Evolutionary conservation across 1,284 basidiomycete genomes (phyloP).

Genomic region (Trametes sp.): DNA sequence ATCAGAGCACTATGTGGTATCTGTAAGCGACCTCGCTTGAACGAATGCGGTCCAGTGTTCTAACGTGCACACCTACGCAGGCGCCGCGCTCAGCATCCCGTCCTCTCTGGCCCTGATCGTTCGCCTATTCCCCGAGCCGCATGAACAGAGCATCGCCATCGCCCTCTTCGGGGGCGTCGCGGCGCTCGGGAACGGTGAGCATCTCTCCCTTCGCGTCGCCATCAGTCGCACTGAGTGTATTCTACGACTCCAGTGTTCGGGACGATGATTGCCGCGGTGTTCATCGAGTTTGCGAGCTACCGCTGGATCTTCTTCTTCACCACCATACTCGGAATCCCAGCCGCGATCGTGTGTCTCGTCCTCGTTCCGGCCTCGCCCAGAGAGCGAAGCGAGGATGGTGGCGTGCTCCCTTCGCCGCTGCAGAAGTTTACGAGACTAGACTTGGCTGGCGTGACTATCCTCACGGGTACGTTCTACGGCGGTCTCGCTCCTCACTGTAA

Average conservation of each 20-base stretch:
- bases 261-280: slow-evolving; percentile 42
- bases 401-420: not conserved
- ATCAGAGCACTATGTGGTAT: slow-evolving; percentile 40
- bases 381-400: slow-evolving; percentile 36
- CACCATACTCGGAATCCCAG: slow-evolving; percentile 41
- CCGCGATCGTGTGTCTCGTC: slow-evolving; percentile 38
- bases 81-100: slow-evolving; percentile 45
- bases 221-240: too few relatives aligned
- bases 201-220: not conserved
- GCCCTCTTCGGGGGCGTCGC: slow-evolving; percentile 45
- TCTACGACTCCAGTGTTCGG: slow-evolving; percentile 38
- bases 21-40: slow-evolving; percentile 19
- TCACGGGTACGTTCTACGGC: slow-evolving; percentile 32
- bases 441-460: slow-evolving; percentile 23
- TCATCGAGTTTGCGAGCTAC: slow-evolving; percentile 43
- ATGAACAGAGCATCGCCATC: slow-evolving; percentile 46
- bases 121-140: slow-evolving; percentile 46
- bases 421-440: slow-evolving; percentile 30
- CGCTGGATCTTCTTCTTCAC: slow-evolving; percentile 49
- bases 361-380: slow-evolving; percentile 27
- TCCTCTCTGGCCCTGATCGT: slow-evolving; percentile 50
- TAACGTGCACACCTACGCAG: slow-evolving; percentile 15
- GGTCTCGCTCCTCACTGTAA: too few relatives aligned
- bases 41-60: not conserved
- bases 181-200: slow-evolving; percentile 47